Base-by-base conservation (phyloP, 2,329 filamentous ascomycete species). In the Trichoderma breve region DNA sequence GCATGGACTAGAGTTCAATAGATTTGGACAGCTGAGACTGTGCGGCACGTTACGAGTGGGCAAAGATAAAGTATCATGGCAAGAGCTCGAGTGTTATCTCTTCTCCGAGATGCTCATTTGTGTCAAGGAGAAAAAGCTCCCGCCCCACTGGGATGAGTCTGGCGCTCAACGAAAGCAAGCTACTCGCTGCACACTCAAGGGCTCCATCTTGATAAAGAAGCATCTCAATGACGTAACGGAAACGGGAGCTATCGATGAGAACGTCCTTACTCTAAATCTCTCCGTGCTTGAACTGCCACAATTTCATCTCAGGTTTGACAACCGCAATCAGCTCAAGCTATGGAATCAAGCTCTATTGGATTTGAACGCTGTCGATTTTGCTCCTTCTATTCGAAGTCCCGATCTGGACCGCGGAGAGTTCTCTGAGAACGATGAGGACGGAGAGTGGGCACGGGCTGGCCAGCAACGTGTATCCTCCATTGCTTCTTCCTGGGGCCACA, bases 21-120 rank as follows among this genome's bases (percentile, higher is more conserved):
- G 93, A 75, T 99, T 99, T 79, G 96, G 96, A 74, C 97, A 96
- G 79, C 86, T 99, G 75, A 90, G 95, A 36, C 85, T 98, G 36
- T 95, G 97, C 78, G 95, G 94, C 32, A 95, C 92, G 3, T 89
- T 99, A 71, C 91, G 93, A 68, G 96, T 99, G 26, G 96, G 96
- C 76, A 99, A 99, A 82, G 96, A 99, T 81, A 94, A 94, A 76
- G 88, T 95, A 75, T 95, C 95, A 7, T 99, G 96, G 96, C 96
- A 99, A 84, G 96, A 98, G 80, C 84, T 99, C 70, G 95, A 99
- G 81, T 99, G 96, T 81, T 99, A 94, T 80, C 87, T 99, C 34
- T 99, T 99, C 79, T 93, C 92, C 5, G 96, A 99, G 83, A 99
- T 99, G 96, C 92, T 99, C 77, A 99, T 99, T 75, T 99, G 96